phyloP scores from a whole-genome alignment of 2,329 filamentous ascomycete species.

The Lasiodiplodia hormozganensis region DNA sequence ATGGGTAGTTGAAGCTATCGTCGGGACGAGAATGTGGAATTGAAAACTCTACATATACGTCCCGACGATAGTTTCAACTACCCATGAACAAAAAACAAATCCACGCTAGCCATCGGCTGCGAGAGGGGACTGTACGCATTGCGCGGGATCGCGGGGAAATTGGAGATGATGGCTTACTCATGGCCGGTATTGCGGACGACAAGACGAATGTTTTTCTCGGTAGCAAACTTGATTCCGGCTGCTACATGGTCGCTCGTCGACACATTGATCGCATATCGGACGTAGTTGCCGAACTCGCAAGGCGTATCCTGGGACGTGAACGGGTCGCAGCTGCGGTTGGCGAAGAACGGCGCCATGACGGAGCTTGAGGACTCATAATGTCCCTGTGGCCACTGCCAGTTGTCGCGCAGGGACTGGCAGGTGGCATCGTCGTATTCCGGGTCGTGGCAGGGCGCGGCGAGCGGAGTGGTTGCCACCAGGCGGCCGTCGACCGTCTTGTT shows the following conservation, averaged over 20 bases:
- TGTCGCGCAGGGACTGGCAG: constrained; percentile 34
- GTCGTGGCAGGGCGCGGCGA: constrained; percentile 55
- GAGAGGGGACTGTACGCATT: too few relatives aligned
- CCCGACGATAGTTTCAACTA: too few relatives aligned
- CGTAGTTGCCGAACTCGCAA: constrained; percentile 8
- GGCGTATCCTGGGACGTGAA: background rate
- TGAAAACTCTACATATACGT: too few relatives aligned
- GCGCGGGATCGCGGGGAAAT: too few relatives aligned
- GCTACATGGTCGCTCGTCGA: constrained; percentile 29
- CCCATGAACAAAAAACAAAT: too few relatives aligned
- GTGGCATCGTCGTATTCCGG: constrained; percentile 41
- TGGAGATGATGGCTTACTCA: constrained; percentile 37
- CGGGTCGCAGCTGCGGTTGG: constrained; percentile 31
- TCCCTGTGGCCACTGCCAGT: constrained; percentile 37
- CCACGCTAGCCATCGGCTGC: too few relatives aligned
- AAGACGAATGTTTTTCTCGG: constrained; percentile 41
- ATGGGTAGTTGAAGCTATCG: too few relatives aligned
- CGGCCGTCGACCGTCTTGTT: constrained; percentile 54
- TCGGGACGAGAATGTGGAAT: too few relatives aligned
- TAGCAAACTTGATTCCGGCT: constrained; percentile 38
- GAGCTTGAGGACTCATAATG: constrained; percentile 28
- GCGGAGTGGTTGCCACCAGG: constrained; percentile 53
- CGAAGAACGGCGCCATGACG: constrained; percentile 18
- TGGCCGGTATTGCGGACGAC: constrained; percentile 48
- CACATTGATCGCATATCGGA: constrained; percentile 11